These are phyloP conservation scores for Fusarium neocosmosporiellum DNA, from an alignment of 2,329 filamentous ascomycete species.

Conservation along the genomic window DNA sequence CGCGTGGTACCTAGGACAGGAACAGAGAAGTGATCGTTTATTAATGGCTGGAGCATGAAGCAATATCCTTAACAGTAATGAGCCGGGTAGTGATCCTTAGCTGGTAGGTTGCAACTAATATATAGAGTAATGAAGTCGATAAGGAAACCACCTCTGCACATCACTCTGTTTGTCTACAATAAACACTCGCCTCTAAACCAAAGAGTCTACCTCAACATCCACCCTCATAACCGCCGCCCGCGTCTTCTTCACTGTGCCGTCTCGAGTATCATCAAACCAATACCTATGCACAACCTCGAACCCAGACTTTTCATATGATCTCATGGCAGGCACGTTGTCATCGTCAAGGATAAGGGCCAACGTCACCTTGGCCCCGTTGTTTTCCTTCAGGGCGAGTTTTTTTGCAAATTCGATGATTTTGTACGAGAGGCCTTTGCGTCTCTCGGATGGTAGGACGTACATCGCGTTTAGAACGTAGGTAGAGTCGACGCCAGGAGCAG, in stretches of 20 bases:
- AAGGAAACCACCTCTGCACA: no score
- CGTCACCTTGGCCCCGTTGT: not conserved
- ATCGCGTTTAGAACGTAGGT: conserved; percentile 25
- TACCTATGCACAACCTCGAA: conserved; percentile 23
- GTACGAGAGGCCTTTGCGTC: conserved; percentile 19
- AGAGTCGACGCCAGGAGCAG: not conserved
- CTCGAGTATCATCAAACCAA: conserved; percentile 20
- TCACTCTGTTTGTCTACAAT: not conserved
- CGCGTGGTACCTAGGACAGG: no score
- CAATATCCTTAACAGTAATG: no score
- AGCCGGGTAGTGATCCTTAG: no score
- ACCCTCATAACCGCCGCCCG: conserved; percentile 28
- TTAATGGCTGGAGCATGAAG: no score
- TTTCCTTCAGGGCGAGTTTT: not conserved
- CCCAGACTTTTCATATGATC: conserved; percentile 28
- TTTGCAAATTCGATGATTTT: conserved; percentile 17
- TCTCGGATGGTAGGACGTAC: conserved; percentile 18
- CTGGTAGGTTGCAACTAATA: no score
- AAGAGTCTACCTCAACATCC: not conserved
- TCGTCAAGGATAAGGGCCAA: conserved; percentile 18
- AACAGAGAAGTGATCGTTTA: no score
- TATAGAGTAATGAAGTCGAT: no score
- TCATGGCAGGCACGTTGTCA: conserved; percentile 7
- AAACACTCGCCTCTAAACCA: not conserved
- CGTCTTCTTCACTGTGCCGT: not conserved